phyloP scores from a whole-genome alignment of 805 yeast genomes.

The Candida manassasensis region DNA sequence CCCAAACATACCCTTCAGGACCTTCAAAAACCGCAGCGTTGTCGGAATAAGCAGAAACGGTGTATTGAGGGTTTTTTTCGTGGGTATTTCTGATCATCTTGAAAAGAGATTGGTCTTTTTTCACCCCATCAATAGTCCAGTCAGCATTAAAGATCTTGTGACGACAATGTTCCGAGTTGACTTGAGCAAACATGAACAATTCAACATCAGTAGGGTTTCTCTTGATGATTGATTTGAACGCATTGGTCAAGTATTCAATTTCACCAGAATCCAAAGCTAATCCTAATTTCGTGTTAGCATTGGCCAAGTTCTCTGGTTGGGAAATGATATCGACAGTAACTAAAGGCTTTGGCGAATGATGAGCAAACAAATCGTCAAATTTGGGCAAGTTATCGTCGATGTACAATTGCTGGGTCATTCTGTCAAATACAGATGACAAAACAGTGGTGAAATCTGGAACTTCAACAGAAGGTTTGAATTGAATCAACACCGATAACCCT shows the following conservation, averaged over 20 bases:
- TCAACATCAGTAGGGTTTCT: slow-evolving; percentile 98
- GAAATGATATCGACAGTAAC: slow-evolving; percentile 64
- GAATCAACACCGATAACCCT: slow-evolving; percentile 72
- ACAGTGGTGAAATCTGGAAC: slow-evolving; percentile 37
- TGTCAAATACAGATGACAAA: slow-evolving; percentile 74
- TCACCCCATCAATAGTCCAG: slow-evolving; percentile 88
- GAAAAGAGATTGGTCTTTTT: slow-evolving; percentile 72
- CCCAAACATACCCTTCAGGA: slow-evolving; percentile 65
- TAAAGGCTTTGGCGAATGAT: slow-evolving; percentile 78
- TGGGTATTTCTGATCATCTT: slow-evolving; percentile 96
- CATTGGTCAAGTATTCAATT: slow-evolving; percentile 77
- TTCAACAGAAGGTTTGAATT: slow-evolving; percentile 62
- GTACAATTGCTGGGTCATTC: slow-evolving; percentile 85
- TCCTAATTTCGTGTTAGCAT: slow-evolving; percentile 81
- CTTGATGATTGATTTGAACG: slow-evolving; percentile 69
- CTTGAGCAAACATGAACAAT: slow-evolving; percentile 98
- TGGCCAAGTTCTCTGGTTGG: slow-evolving; percentile 52
- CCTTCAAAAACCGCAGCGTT: slow-evolving; percentile 96
- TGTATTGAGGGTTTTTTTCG: slow-evolving; percentile 68
- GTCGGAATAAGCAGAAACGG: slow-evolving; percentile 92
- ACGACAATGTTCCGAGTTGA: slow-evolving; percentile 98
- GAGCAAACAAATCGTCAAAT: slow-evolving; percentile 67
- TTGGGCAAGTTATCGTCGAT: slow-evolving; percentile 55
- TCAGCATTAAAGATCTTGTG: slow-evolving; percentile 98
- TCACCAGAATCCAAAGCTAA: slow-evolving; percentile 94